phyloP scores from a whole-genome alignment of 2,329 filamentous ascomycete genomes.

The Epichloe aotearoae region DNA sequence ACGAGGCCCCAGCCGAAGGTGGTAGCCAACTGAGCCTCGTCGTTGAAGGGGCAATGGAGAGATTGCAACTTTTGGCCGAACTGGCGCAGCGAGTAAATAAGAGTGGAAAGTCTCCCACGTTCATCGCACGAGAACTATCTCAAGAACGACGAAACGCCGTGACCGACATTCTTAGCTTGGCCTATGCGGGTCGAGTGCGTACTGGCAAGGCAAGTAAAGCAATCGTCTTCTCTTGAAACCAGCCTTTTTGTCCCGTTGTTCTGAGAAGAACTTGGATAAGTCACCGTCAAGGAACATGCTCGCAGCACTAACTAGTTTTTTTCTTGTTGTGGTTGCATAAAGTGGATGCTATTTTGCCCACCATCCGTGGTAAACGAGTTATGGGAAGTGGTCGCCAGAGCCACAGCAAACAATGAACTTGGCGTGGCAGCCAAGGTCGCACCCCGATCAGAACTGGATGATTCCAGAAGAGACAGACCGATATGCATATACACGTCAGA shows the following conservation, averaged over 20 bases:
- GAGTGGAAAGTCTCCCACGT: slow-evolving; percentile 19
- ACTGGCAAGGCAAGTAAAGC: slow-evolving; percentile 46
- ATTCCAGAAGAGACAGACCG: slow-evolving; percentile 34
- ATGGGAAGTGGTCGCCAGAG: slow-evolving; percentile 55
- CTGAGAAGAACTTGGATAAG: background rate
- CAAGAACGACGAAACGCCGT: slow-evolving; percentile 35
- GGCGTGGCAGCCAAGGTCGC: slow-evolving; percentile 62
- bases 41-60: slow-evolving; percentile 36
- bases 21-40: slow-evolving; percentile 36
- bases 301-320: background rate
- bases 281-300: background rate
- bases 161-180: slow-evolving; percentile 46
- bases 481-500: slow-evolving; percentile 71
- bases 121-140: slow-evolving; percentile 33
- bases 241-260: background rate
- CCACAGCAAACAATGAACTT: slow-evolving; percentile 54
- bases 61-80: slow-evolving; percentile 30
- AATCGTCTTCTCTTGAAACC: background rate
- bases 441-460: slow-evolving; percentile 33
- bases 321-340: background rate
- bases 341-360: slow-evolving; percentile 65
- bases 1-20: slow-evolving; percentile 34
- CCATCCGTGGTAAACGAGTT: slow-evolving; percentile 41
- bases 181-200: slow-evolving; percentile 42
- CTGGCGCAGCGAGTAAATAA: slow-evolving; percentile 36